phyloP scores from a whole-genome alignment of 257 asterid species.

The Nicotiana tomentosiformis region DNA sequence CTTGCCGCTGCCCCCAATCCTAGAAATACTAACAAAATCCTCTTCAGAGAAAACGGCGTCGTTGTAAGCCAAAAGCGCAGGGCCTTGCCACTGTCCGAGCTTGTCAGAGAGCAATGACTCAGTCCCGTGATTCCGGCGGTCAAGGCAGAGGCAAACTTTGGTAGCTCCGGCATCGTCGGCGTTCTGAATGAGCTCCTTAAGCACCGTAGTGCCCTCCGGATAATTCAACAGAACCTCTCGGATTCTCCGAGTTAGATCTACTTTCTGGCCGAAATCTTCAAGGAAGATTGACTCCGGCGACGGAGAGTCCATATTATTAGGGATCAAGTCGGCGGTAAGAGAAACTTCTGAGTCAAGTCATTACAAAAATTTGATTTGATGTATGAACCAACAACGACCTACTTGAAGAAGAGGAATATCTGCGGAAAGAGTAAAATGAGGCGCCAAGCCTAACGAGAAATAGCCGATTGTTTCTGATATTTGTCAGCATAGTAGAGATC shows the following conservation, averaged over 20 bases:
- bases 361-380: not conserved
- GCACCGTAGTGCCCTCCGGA: conserved; percentile 95
- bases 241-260: conserved; percentile 91
- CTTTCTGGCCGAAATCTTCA: conserved; percentile 98
- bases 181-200: conserved; percentile 91
- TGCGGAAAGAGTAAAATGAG: too few relatives aligned
- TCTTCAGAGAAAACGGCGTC: conserved; percentile 87
- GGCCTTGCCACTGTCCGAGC: conserved; percentile 91
- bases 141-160: conserved; percentile 81
- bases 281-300: conserved; percentile 45
- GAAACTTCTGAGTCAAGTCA: conserved; percentile 6
- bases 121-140: conserved; percentile 60
- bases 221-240: conserved; percentile 87
- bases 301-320: conserved; percentile 13
- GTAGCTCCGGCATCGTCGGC: conserved; percentile 99
- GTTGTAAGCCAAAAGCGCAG: conserved; percentile 77
- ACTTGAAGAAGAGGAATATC: not conserved
- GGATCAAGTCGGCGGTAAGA: not conserved
- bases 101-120: conserved; percentile 58
- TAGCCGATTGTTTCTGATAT: too few relatives aligned
- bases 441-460: too few relatives aligned
- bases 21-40: conserved; percentile 87
- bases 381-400: not conserved
- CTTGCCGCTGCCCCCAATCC: conserved; percentile 90
- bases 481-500: too few relatives aligned